Percentiles rank a stretch among this genome's conserved stretches.
Conservation (phyloP, 306 rosid species). For the Cucurbita argyrosperma region DNA sequence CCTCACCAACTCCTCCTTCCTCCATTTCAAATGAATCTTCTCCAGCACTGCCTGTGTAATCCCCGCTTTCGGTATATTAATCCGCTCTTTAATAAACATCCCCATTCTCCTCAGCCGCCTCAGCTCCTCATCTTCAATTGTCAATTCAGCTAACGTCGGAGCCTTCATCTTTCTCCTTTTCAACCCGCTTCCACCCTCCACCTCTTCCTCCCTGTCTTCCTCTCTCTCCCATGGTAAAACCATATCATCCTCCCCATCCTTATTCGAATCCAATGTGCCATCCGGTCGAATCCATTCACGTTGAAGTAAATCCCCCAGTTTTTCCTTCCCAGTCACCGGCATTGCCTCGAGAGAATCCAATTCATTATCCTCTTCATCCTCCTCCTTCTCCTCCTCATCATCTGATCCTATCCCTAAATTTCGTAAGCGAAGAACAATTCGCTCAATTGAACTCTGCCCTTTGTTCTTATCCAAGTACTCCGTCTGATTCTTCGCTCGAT, state of each 20-base stretch:
- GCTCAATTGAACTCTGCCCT: conserved; percentile 55
- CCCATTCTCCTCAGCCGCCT: conserved; percentile 59
- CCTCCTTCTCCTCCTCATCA: conserved; percentile 31
- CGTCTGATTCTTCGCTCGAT: conserved; percentile 13
- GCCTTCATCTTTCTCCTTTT: conserved; percentile 38
- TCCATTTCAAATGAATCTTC: conserved; percentile 69
- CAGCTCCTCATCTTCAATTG: conserved; percentile 70
- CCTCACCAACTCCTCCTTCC: conserved; percentile 61
- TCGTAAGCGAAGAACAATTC: conserved; percentile 59
- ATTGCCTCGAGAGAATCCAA: conserved; percentile 16
- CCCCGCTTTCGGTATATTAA: conserved; percentile 81
- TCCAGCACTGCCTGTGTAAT: conserved; percentile 55
- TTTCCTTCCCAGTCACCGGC: conserved; percentile 60
- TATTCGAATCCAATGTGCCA: conserved; percentile 20
- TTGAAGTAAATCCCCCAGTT: conserved; percentile 52
- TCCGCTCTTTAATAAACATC: conserved; percentile 38
- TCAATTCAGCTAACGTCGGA: conserved; percentile 60
- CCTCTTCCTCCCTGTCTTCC: conserved; percentile 26
- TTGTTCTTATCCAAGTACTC: conserved; percentile 18
- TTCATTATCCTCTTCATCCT: conserved; percentile 10
- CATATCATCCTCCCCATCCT: conserved; percentile 18
- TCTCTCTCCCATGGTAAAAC: conserved; percentile 64
- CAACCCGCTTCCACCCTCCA: conserved; percentile 23
- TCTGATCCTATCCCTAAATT: conserved; percentile 50
- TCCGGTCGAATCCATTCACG: conserved; percentile 84